Evolutionary conservation across 257 asterid genomes (phyloP).

Genomic region (Haberlea rhodopensis): DNA sequence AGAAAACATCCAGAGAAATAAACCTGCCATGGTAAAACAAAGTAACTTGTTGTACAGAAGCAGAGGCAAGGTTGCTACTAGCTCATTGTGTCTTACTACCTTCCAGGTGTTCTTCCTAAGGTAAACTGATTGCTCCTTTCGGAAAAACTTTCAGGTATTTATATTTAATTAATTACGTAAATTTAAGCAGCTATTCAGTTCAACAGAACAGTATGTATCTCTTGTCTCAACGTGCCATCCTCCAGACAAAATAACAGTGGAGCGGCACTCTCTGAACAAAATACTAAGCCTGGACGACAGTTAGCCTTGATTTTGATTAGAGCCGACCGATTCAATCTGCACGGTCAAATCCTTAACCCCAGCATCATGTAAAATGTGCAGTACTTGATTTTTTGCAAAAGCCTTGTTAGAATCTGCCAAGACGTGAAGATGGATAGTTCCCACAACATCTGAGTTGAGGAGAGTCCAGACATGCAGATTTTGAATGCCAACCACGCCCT

Average conservation of each 20-base stretch:
- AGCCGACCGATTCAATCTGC: too few relatives aligned
- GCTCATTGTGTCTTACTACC: too few relatives aligned
- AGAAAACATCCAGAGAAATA: slow-evolving; percentile 58
- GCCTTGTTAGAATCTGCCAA: slow-evolving; percentile 53
- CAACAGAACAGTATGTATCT: slow-evolving; percentile 12
- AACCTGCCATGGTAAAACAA: slow-evolving; percentile 46
- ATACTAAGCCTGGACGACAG: too few relatives aligned
- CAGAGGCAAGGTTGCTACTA: slow-evolving; percentile 12
- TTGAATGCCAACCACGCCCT: slow-evolving; percentile 67
- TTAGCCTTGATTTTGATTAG: too few relatives aligned
- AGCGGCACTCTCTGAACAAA: slow-evolving; percentile 7
- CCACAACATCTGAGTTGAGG: too few relatives aligned
- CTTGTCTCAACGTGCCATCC: slow-evolving; percentile 20
- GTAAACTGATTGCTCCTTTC: slow-evolving; percentile 47
- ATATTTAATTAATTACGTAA: too few relatives aligned
- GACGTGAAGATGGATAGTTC: slow-evolving; percentile 79
- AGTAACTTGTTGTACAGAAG: slow-evolving; percentile 21
- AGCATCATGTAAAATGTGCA: slow-evolving; percentile 50
- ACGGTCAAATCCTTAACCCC: slow-evolving; percentile 80
- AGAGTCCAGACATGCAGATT: slow-evolving; percentile 86
- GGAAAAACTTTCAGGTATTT: slow-evolving; percentile 46
- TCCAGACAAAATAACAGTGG: slow-evolving; percentile 13
- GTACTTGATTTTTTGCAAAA: slow-evolving; percentile 44
- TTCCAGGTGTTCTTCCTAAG: slow-evolving; percentile 44
- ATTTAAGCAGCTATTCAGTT: too few relatives aligned